phyloP scores from a whole-genome alignment of 495 filamentous ascomycete species.

The Pyrenula massariospora region DNA sequence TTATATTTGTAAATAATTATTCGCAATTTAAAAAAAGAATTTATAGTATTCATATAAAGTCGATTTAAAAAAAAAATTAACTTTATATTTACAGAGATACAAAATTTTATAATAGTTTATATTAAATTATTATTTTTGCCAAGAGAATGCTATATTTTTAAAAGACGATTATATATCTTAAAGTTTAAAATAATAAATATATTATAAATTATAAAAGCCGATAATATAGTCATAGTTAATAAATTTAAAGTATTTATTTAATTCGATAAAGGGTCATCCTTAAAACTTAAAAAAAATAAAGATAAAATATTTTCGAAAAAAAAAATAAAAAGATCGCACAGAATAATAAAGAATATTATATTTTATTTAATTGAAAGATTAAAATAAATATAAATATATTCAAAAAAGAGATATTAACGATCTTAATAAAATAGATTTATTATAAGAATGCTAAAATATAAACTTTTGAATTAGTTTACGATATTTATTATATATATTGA shows the following conservation, averaged over 20 bases:
- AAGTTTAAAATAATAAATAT: not conserved
- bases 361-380: not conserved
- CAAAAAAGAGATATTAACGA: slow-evolving; percentile 1
- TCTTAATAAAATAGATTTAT: slow-evolving; percentile 1
- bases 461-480: not conserved
- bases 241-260: not conserved
- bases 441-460: not conserved
- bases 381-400: not conserved
- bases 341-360: not conserved
- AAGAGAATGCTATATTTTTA: not conserved
- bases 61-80: not conserved
- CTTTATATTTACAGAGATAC: not conserved
- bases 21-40: slow-evolving; percentile 3
- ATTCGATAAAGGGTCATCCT: not conserved
- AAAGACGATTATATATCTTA: not conserved
- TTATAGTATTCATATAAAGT: slow-evolving; percentile 2
- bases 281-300: not conserved
- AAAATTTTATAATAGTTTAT: slow-evolving; percentile 5
- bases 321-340: not conserved
- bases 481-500: not conserved
- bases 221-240: not conserved
- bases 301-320: not conserved
- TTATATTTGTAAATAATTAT: slow-evolving; percentile 1
- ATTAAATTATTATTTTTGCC: slow-evolving; percentile 1
- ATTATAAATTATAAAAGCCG: not conserved